A percentile compares a stretch with the other conserved stretches of the same genome.
phyloP scores from a whole-genome alignment of 2,329 filamentous ascomycete species.

The Colletotrichum navitas region DNA sequence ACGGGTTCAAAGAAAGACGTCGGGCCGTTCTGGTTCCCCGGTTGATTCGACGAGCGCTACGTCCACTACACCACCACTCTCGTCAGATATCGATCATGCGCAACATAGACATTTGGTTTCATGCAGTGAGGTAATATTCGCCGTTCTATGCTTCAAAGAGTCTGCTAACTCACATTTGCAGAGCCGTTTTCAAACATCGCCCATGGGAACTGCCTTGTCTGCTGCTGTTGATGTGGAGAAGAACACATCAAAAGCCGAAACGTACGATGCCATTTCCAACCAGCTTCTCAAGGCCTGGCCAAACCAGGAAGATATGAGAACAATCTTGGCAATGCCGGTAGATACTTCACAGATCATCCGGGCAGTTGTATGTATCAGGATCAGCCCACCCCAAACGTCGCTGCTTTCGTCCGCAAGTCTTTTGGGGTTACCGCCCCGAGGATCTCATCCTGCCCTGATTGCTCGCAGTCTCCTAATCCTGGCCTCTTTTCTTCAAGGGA shows the following conservation, averaged over 20 bases:
- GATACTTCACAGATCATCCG: conserved; percentile 19
- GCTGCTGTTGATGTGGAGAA: no score
- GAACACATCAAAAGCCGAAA: background rate
- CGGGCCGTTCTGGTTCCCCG: background rate
- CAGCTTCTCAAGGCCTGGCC: conserved; percentile 24
- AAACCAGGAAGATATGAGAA: background rate
- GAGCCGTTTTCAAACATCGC: background rate
- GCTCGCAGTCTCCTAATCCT: conserved; percentile 57
- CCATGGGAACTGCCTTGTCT: background rate
- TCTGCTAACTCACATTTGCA: background rate
- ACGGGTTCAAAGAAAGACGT: background rate
- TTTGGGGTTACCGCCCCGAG: conserved; percentile 8
- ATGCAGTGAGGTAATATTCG: background rate
- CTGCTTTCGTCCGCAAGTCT: conserved; percentile 5
- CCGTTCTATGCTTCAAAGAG: no score
- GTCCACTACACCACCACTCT: background rate
- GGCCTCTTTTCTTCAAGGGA: conserved; percentile 52
- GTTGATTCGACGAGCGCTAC: background rate
- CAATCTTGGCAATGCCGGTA: conserved; percentile 11
- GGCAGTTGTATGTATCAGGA: conserved; percentile 11
- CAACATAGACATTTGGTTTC: background rate
- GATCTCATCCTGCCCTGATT: conserved; percentile 53
- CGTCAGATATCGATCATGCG: background rate
- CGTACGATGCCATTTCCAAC: background rate
- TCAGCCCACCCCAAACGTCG: background rate